phyloP scores from a whole-genome alignment of 2,329 filamentous ascomycete genomes.

The Epichloe scottii region DNA sequence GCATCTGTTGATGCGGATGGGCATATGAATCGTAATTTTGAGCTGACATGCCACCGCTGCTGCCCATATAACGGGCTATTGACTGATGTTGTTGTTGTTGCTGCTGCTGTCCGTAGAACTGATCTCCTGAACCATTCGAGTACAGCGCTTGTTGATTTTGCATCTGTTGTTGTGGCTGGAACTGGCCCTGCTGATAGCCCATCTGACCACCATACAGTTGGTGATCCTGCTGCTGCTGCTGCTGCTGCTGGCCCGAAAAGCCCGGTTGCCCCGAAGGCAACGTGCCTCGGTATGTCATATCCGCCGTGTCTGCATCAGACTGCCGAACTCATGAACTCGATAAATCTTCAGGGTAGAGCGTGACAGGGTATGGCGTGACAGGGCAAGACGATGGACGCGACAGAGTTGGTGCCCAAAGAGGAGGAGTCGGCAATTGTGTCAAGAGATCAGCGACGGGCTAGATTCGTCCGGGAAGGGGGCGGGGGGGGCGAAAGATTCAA shows the following conservation, averaged over 20 bases:
- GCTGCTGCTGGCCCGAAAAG: constrained; percentile 16
- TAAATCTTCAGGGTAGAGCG: too few species aligned
- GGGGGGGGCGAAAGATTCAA: neutral
- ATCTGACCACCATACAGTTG: constrained; percentile 14
- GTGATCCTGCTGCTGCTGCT: constrained; percentile 9
- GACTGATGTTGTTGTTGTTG: constrained; percentile 7
- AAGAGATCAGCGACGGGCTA: neutral
- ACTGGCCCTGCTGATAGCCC: constrained; percentile 12
- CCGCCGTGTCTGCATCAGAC: constrained; percentile 12
- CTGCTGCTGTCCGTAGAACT: constrained; percentile 12
- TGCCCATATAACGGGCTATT: constrained; percentile 1
- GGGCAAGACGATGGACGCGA: neutral
- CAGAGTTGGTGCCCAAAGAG: neutral
- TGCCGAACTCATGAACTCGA: neutral
- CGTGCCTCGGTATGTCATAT: constrained; percentile 24
- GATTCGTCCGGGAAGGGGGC: neutral
- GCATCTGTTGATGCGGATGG: constrained; percentile 10
- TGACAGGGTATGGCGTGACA: neutral
- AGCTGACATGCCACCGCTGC: neutral
- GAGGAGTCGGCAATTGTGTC: neutral
- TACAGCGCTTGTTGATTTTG: constrained; percentile 11
- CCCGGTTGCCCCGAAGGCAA: constrained; percentile 17
- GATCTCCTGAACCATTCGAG: constrained; percentile 5
- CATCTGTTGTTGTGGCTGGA: constrained; percentile 13
- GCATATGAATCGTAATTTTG: constrained; percentile 11